Evolutionary conservation across 345 rosid genomes (phyloP).

Genomic region (Linum tenue): DNA sequence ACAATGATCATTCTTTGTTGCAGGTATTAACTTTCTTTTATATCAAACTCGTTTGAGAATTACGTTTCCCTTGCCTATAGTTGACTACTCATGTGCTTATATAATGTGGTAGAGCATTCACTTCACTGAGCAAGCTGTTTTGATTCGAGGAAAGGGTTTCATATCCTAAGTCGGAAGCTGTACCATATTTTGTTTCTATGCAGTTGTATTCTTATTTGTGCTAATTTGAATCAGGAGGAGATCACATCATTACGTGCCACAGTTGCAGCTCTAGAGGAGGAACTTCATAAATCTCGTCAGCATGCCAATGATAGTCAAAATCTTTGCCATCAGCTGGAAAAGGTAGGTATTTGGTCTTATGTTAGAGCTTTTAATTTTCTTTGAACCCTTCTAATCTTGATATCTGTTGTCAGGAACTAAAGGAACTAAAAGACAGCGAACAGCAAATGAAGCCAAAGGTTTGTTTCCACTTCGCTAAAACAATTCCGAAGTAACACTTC

Average conservation of each 20-base stretch:
- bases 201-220: slow-evolving; percentile 12
- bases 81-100: background rate
- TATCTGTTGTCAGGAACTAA: slow-evolving; percentile 56
- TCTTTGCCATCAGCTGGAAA: slow-evolving; percentile 54
- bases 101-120: background rate
- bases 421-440: slow-evolving; percentile 71
- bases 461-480: slow-evolving; percentile 9
- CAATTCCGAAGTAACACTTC: background rate
- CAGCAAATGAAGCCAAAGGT: slow-evolving; percentile 94
- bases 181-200: background rate
- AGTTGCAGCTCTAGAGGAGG: slow-evolving; percentile 70
- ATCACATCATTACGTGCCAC: slow-evolving; percentile 50
- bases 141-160: background rate
- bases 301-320: slow-evolving; percentile 51
- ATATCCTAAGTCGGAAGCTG: background rate
- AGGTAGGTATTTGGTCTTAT: slow-evolving; percentile 34
- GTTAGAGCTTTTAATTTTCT: slow-evolving; percentile 5
- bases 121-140: background rate
- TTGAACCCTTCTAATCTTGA: background rate
- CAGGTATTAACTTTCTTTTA: slow-evolving; percentile 38
- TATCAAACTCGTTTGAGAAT: too few relatives aligned
- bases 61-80: background rate
- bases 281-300: slow-evolving; percentile 59
- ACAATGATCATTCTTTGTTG: slow-evolving; percentile 33
- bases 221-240: slow-evolving; percentile 54